Evolutionary conservation across 2,329 filamentous ascomycete species (phyloP), one percentile per base, ranked within the genome.

Genomic region (Leptodontidium sp.): DNA sequence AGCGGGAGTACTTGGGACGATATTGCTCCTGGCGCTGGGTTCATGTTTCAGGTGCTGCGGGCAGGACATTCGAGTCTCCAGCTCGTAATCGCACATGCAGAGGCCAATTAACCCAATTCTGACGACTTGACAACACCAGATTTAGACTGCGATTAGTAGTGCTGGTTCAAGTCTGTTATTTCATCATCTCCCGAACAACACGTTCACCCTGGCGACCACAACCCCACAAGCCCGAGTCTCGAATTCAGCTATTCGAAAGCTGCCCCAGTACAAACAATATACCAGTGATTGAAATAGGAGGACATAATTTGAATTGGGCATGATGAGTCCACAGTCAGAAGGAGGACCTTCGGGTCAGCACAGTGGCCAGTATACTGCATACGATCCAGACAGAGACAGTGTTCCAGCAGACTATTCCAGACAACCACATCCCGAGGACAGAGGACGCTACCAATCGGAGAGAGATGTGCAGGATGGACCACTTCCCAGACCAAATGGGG

Each of bases 291-390:
- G 29, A 53, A 35, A 26, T 17, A 53, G 65, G 61, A 50, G 12
- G 24, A 29, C 5, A 57, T 38, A 53, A 24, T 14, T 55, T 45
- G 40, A 53, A 57, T 26, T 50, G 21, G 68, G 64, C 53, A 76
- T 67, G 69, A 78, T 79, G 78, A 75, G 78, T 72, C 77, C 78
- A 73, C 77, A 79, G 68, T 75, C 77, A 61, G 78, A 80, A 75
- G 76, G 77, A 72, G 75, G 76, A 66, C 74, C 76, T 70, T 78
- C 77, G 71, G 78, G 73, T 32, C 65, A 68, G n/a, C 67, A 71
- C 66, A 66, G 68, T 12, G 69, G 68, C 4, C 68, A 66, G 58
- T 66, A 67, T 45, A 65, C 66, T 24, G 64, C 59, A 45, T 66
- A 69, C 43, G 61, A 67, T 58, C 61, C 64, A 58, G 61, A 67